Conservation (phyloP, 805 yeast genomes). For the Lipomyces starkeyi region DNA sequence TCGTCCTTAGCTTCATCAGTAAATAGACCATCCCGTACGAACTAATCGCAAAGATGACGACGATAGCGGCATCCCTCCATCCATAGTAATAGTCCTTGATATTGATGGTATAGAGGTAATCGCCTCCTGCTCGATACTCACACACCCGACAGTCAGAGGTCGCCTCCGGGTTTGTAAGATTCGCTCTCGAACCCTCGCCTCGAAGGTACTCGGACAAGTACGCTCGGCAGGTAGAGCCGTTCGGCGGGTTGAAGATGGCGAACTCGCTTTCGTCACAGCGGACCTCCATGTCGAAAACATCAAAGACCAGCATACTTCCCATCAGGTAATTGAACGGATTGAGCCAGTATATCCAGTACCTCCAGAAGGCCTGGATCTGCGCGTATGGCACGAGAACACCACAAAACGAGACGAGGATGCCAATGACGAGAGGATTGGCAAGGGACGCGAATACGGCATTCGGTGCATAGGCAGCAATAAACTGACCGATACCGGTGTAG, state of each 20-base stretch:
- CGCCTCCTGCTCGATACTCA: constrained; percentile 49
- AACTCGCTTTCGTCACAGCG: constrained; percentile 57
- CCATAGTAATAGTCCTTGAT: constrained; percentile 46
- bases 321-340: constrained; percentile 77
- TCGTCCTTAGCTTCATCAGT: constrained; percentile 9
- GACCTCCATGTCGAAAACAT: constrained; percentile 58
- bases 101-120: constrained; percentile 52
- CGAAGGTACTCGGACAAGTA: constrained; percentile 47
- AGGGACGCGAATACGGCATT: constrained; percentile 68
- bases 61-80: constrained; percentile 72
- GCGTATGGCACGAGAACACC: constrained; percentile 66
- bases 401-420: constrained; percentile 66
- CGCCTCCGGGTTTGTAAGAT: constrained; percentile 56
- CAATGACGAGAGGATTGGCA: constrained; percentile 59
- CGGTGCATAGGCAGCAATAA: constrained; percentile 63
- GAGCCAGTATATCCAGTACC: too few relatives aligned
- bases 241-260: constrained; percentile 57
- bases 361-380: constrained; percentile 81
- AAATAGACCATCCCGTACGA: constrained; percentile 8
- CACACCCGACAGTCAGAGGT: constrained; percentile 52
- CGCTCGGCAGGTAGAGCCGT: constrained; percentile 69
- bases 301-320: constrained; percentile 56
- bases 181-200: not conserved
- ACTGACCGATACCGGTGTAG: constrained; percentile 48
- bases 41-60: constrained; percentile 30